Evolutionary conservation across 768 basidiomycete species (phyloP).

Genomic region (Agrocybe praecox): DNA sequence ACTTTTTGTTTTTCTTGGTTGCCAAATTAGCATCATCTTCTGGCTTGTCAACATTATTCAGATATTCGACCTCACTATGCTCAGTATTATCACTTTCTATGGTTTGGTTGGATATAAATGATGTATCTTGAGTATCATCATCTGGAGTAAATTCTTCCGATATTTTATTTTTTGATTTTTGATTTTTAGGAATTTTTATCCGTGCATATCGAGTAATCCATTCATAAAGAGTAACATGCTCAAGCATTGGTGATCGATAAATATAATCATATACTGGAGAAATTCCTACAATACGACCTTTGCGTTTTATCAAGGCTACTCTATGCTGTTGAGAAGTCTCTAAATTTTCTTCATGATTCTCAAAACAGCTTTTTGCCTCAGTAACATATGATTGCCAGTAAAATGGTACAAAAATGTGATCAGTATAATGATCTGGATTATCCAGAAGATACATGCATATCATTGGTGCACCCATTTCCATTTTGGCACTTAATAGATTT

Average conservation of each 20-base stretch:
- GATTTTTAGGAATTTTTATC: neutral
- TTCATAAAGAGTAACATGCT: conserved; percentile 28
- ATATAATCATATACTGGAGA: conserved; percentile 23
- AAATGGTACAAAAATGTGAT: neutral
- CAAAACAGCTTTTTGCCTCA: neutral
- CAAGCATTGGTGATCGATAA: conserved; percentile 20
- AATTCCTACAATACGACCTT: conserved; percentile 17
- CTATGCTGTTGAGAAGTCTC: conserved; percentile 9
- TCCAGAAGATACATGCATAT: neutral
- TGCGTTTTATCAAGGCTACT: conserved; percentile 18
- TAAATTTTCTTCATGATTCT: neutral
- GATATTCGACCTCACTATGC: too few relatives aligned
- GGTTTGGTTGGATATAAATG: too few relatives aligned
- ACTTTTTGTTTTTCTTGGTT: too few relatives aligned
- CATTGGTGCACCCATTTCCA: conserved; percentile 28
- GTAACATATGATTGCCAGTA: neutral
- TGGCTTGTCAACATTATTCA: too few relatives aligned
- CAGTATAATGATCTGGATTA: neutral
- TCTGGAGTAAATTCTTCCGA: neutral
- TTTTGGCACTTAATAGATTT: conserved; percentile 26
- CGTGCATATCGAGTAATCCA: conserved; percentile 16
- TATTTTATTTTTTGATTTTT: neutral
- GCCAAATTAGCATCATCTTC: too few relatives aligned
- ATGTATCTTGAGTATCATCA: too few relatives aligned
- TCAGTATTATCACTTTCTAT: too few relatives aligned